Evolutionary conservation across 2,329 filamentous ascomycete species (phyloP).

Genomic region (Fusarium napiforme): DNA sequence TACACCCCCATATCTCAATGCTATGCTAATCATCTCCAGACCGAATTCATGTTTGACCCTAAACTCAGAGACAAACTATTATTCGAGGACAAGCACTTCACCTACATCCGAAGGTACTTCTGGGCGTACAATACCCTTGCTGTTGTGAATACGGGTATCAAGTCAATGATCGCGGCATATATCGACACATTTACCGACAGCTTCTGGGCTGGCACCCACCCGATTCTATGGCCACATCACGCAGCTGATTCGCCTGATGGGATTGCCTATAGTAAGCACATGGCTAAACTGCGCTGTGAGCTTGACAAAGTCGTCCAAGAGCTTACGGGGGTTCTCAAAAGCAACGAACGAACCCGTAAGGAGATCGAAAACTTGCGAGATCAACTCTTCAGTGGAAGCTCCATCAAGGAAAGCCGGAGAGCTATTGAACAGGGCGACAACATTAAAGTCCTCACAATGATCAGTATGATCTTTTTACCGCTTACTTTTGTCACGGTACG

Average conservation of each 20-base stretch:
- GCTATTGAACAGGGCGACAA: slow-evolving; percentile 73
- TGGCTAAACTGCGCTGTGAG: slow-evolving; percentile 58
- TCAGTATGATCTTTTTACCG: slow-evolving; percentile 70
- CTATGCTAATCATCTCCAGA: slow-evolving; percentile 43
- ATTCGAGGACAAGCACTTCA: slow-evolving; percentile 70
- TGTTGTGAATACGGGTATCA: slow-evolving; percentile 68
- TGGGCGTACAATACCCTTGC: slow-evolving; percentile 71
- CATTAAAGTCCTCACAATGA: slow-evolving; percentile 68
- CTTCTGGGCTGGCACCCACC: slow-evolving; percentile 67
- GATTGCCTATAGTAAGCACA: slow-evolving; percentile 59
- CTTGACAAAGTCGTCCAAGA: slow-evolving; percentile 64
- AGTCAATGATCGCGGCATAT: slow-evolving; percentile 67
- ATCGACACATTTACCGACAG: slow-evolving; percentile 67
- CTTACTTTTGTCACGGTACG: slow-evolving; percentile 68
- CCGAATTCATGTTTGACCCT: slow-evolving; percentile 68
- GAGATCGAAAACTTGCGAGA: slow-evolving; percentile 68
- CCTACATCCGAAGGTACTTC: slow-evolving; percentile 70
- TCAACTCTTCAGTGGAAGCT: slow-evolving; percentile 72
- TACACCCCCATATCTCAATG: too few species aligned
- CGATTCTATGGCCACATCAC: slow-evolving; percentile 65
- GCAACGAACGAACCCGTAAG: slow-evolving; percentile 64
- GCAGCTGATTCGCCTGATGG: slow-evolving; percentile 58
- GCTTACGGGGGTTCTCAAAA: slow-evolving; percentile 57
- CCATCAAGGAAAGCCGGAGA: slow-evolving; percentile 68
- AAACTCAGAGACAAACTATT: slow-evolving; percentile 66